Base-by-base conservation (phyloP, 2,329 filamentous ascomycete genomes). In the Leptographium lundbergii region DNA sequence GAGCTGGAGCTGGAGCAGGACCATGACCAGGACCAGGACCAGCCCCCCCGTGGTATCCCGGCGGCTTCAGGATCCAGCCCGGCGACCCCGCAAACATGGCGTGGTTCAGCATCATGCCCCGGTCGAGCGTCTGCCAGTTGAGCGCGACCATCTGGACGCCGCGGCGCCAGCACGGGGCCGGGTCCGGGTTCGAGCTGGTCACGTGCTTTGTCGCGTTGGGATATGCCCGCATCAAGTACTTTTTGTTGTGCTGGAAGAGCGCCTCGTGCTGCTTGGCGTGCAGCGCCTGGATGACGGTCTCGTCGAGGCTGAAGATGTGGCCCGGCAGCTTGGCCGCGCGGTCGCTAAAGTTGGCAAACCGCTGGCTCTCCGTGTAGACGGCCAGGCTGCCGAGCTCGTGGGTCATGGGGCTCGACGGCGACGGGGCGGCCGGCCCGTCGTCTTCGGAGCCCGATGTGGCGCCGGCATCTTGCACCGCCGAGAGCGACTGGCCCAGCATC, bases 131-230 rank as follows among this genome's bases (percentile, higher is more conserved):
- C 72, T 99, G 94, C 92, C 94, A 97, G 70, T 99, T 99, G 71
- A 97, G 81, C 22, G 94, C 92, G 6, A 90, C 91, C 92, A 99
- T 97, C 71, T 99, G 94, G 24, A 96, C 91, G 32, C 94, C 94
- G 57, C 89, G 85, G 56, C 91, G 85, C 94, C 94, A 99, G 69
- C 91, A 95, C 51, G 84, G 84, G 63, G 91, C 85, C 0, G 94
- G 94, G 67, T 97, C 91, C 48, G 94, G 94, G 69, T 99, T 99
- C n/a, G 88, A 89, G 52, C 91, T 96, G 66, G 86, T 84, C 57
- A 96, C 79, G 42, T 65, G 65, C 42, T 91, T 85, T 61, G 81
- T 80, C 3, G 83, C 86, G 27, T 87, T 86, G 6, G 94, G 94
- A 69, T 96, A 99, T 11, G 95, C 90, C 39, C 94, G 86, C 82